Base-by-base conservation (phyloP, 345 rosid genomes). In the Salix suchowensis region DNA sequence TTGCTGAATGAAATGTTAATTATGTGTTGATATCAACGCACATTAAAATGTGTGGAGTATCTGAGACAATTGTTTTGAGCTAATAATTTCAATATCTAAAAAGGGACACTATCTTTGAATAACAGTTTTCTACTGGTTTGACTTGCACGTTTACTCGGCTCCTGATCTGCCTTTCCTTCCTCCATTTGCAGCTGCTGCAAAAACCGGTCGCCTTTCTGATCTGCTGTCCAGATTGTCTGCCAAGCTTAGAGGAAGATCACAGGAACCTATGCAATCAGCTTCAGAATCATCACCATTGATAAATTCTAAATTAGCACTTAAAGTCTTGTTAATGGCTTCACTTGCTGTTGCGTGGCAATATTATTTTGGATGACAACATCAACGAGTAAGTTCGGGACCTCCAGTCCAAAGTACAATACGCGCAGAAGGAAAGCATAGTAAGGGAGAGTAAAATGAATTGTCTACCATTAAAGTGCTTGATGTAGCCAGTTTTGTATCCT, bases 341-440 rank as follows among this genome's bases (percentile, higher is more conserved):
- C 73, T 88, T 68, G 99, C 94, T 6, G 77, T 90, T n/a, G 86
- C 79, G 40, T 96, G 92, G 96, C 94, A 91, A 74, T 87, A 85
- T 77, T 88, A 82, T 79, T 86, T 67, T 42, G 71, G 76, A 40
- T 85, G 79, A 80, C 65, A n/a, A 30, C n/a, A 26, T 58, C 54
- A 54, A 8, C 52, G 16, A 11, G 71, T 26, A 36, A 71, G 71
- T 28, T 77, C 12, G 74, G 50, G 36, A 23, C 48, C 65, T 80
- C 70, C 46, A 48, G 50, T 80, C 67, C 54, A 58, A 58, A 78
- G 80, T 83, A 77, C 68, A 60, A 75, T 76, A 78, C 54, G 84
- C 15, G 72, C 76, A 39, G 77, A 64, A 77, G 70, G 71, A 74
- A 69, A 71, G 44, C 36, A 62, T 46, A 1, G 23, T 24, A 36